A percentile compares a stretch with the other conserved stretches of the same genome.
Evolutionary conservation across 2,329 filamentous ascomycete species (phyloP).

Genomic region (Fusarium buharicum): DNA sequence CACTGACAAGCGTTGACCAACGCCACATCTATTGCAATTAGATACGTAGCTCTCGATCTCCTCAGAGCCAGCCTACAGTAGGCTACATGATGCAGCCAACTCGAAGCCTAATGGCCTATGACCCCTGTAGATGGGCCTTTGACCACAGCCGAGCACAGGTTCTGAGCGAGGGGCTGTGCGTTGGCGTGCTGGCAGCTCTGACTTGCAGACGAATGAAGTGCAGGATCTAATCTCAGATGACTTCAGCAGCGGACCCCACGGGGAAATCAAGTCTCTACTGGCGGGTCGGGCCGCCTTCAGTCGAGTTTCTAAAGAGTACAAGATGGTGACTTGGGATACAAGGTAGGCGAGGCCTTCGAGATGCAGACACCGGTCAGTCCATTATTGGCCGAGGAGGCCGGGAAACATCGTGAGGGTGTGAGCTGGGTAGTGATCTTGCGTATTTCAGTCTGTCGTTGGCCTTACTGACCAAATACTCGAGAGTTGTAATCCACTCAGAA

Average conservation of each 20-base stretch:
- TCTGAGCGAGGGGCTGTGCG: conserved; percentile 10
- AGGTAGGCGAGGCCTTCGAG: neutral
- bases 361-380: conserved; percentile 1
- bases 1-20: neutral
- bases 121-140: neutral
- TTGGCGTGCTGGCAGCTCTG: conserved; percentile 11
- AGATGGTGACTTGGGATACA: conserved; percentile 1
- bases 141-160: neutral
- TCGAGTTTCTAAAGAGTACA: conserved; percentile 3
- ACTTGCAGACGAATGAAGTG: conserved; percentile 1
- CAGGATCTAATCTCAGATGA: conserved; percentile 13
- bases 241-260: neutral
- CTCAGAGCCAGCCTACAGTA: neutral
- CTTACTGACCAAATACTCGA: neutral
- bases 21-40: too few relatives aligned
- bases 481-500: conserved; percentile 5
- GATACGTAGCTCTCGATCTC: neutral
- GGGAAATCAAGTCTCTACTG: neutral
- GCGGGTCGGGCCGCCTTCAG: conserved; percentile 9
- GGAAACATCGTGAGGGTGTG: conserved; percentile 16
- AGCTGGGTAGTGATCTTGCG: neutral
- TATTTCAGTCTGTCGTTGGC: neutral
- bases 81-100: neutral
- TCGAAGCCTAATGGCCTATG: conserved; percentile 2
- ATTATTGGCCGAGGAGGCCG: conserved; percentile 2